Evolutionary conservation across 169 alveolate species (phyloP).

Genomic region (Babesia ovis): DNA sequence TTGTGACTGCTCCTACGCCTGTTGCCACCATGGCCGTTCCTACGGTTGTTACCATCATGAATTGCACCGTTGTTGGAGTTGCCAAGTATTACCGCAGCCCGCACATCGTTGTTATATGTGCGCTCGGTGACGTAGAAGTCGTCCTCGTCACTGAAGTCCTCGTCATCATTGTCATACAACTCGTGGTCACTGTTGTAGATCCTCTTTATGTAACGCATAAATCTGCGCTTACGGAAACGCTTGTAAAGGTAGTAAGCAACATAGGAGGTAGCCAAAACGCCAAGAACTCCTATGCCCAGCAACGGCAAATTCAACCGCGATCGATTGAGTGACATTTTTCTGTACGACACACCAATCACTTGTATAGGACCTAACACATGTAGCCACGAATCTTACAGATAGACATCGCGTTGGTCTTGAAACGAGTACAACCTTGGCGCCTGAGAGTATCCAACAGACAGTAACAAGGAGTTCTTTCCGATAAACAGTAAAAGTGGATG

Average conservation of each 20-base stretch:
- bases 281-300: conserved; percentile 32
- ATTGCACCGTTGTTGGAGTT: background rate
- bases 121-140: conserved; percentile 13
- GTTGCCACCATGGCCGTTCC: background rate
- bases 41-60: background rate
- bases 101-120: background rate
- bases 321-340: conserved; percentile 1
- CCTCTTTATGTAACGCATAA: conserved; percentile 22
- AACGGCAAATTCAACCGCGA: conserved; percentile 24
- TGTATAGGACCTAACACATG: background rate
- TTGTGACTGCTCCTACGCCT: background rate
- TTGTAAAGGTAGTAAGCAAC: conserved; percentile 54
- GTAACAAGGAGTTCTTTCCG: background rate
- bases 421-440: background rate
- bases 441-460: background rate
- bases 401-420: background rate
- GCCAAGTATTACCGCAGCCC: background rate
- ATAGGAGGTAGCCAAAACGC: conserved; percentile 41
- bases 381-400: background rate
- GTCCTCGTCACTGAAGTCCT: conserved; percentile 29
- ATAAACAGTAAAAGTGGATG: background rate
- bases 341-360: background rate
- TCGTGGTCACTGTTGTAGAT: conserved; percentile 39
- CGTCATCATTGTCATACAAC: conserved; percentile 30
- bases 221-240: conserved; percentile 18